Evolutionary conservation across 2,329 filamentous ascomycete species (phyloP), one percentile per base, ranked within the genome.

Genomic region (Simplicillium aogashimaense): DNA sequence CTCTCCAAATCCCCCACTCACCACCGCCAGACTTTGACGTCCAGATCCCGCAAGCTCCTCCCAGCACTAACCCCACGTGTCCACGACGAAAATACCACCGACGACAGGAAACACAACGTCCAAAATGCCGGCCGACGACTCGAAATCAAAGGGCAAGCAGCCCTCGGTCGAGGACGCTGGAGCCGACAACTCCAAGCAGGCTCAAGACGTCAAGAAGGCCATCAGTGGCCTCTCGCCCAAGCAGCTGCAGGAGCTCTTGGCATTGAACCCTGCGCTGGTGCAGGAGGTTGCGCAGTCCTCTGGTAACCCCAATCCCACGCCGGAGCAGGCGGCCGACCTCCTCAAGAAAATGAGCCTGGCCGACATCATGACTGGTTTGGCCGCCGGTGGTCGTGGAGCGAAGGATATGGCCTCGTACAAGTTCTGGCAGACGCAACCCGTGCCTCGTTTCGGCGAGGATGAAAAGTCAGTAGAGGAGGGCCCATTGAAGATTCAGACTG

Each of bases 351-450:
- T 86, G 56, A 81, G 72, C 47, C 65, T 86, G 41, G 74, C 80
- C 55, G 81, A 86, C 47, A 76, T 86, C 55, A 76, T 86, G 73
- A 85, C 83, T 1, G 82, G 83, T 0, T 62, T 86, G 53, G 83
- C 88, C 13, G 70, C 86, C 7, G 80, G 77, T 45, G 85, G 84
- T 41, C 94, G 92, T 72, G 94, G 94, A 55, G 81, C 79, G 52
- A 95, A 95, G 68, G 89, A 95, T 57, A 95, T 95, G 87, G 88
- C 83, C 7, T 86, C 82, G 43, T 95, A 97, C 73, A 95, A 94
- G 65, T 98, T 98, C 68, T 98, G 92, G 92, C 81, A 87, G 61
- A 98, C 92, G 36, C 92, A 98, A 62, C 92, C 92, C 1, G 92
- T 98, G 43, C 85, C 86, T 38, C 82, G 81, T 55, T 95, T 97